Conservation (phyloP, 768 basidiomycete species). For the Termitomyces sp. region DNA sequence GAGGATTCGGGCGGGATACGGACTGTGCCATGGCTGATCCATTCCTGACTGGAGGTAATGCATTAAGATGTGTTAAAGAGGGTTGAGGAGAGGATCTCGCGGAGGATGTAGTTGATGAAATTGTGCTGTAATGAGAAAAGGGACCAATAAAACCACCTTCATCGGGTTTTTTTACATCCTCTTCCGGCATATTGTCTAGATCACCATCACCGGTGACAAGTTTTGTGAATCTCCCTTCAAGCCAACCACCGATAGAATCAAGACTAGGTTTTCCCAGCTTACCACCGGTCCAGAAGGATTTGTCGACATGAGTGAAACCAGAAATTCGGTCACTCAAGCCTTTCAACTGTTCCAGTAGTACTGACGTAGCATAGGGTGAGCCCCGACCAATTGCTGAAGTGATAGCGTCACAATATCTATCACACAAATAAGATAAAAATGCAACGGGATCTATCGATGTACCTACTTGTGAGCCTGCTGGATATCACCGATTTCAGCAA, state of each 20-base stretch:
- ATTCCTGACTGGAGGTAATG: conserved; percentile 47
- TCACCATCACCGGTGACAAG: conserved; percentile 93
- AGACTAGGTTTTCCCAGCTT: conserved; percentile 88
- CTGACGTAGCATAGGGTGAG: conserved; percentile 61
- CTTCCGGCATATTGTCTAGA: conserved; percentile 31
- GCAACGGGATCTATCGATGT: not conserved
- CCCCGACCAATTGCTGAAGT: conserved; percentile 53
- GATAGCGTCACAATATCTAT: conserved; percentile 92
- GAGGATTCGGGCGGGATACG: conserved; percentile 37
- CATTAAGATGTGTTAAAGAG: conserved; percentile 34
- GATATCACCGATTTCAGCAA: conserved; percentile 81
- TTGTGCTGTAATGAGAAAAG: conserved; percentile 90
- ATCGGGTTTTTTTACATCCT: conserved; percentile 25
- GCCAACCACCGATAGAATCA: conserved; percentile 86
- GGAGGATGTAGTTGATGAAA: conserved; percentile 76
- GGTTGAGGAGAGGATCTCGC: conserved; percentile 74
- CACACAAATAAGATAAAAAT: not conserved
- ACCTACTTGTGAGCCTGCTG: conserved; percentile 68
- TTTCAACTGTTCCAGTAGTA: conserved; percentile 69
- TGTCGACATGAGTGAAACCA: conserved; percentile 68
- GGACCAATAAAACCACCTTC: conserved; percentile 60
- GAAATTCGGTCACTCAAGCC: conserved; percentile 74
- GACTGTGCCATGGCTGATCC: conserved; percentile 67
- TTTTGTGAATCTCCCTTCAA: conserved; percentile 89
- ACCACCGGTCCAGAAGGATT: conserved; percentile 82